Evolutionary conservation across 1,139 yeast genomes (phyloP).

Genomic region (Insectozyma bohioensis): DNA sequence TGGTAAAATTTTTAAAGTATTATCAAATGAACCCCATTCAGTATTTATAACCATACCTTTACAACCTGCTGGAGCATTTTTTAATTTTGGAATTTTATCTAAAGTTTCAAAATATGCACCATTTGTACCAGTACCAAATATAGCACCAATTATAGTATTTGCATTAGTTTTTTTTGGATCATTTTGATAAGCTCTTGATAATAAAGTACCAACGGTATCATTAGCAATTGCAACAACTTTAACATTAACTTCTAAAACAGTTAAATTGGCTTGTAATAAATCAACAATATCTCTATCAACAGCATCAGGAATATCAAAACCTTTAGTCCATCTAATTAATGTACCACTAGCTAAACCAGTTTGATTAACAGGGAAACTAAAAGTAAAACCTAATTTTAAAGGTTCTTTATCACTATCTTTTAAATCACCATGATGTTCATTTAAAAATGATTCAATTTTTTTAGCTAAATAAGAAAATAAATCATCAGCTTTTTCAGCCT

Average conservation of each 20-base stretch:
- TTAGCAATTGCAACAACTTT: conserved; percentile 85
- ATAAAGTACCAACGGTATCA: conserved; percentile 90
- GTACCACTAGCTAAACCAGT: conserved; percentile 75
- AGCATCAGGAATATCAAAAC: conserved; percentile 80
- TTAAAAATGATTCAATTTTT: conserved; percentile 61
- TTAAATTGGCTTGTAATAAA: conserved; percentile 67
- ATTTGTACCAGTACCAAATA: conserved; percentile 95
- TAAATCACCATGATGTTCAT: conserved; percentile 57
- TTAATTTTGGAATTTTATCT: conserved; percentile 68
- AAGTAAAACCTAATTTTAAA: conserved; percentile 85
- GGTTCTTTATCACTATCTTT: conserved; percentile 6
- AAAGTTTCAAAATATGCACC: conserved; percentile 86
- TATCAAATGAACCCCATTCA: conserved; percentile 97
- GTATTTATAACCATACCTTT: conserved; percentile 87
- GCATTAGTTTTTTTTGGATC: conserved; percentile 56
- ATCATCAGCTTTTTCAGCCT: conserved; percentile 49
- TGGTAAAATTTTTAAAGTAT: conserved; percentile 69
- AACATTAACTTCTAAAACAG: conserved; percentile 59
- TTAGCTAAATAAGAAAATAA: conserved; percentile 75
- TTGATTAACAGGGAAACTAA: conserved; percentile 89
- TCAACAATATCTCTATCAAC: conserved; percentile 81
- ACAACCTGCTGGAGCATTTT: conserved; percentile 45
- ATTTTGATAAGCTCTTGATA: conserved; percentile 83
- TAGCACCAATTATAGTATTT: conserved; percentile 79
- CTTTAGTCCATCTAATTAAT: conserved; percentile 93